Conservation (phyloP, 192 early-diverging fungal species). For the Funneliformis geosporum region DNA sequence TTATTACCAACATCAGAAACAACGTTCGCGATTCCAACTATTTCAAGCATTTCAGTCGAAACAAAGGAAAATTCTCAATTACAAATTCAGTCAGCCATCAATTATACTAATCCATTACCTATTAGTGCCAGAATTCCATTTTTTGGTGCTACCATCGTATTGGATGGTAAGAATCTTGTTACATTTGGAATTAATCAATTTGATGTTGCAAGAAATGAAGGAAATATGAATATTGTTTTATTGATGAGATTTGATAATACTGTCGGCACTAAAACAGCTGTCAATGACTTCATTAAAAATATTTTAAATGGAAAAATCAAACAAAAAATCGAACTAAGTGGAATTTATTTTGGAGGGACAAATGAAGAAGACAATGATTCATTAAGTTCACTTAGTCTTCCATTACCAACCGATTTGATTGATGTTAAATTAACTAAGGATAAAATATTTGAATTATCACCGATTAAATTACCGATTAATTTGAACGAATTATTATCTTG, state of each 20-base stretch:
- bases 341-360: not conserved
- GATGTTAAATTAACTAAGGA: not conserved
- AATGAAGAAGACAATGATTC: not conserved
- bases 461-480: slow-evolving; percentile 3
- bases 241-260: not conserved
- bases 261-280: not conserved
- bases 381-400: not conserved
- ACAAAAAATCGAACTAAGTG: not conserved
- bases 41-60: not conserved
- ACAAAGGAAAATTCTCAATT: not conserved
- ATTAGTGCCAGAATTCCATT: not conserved
- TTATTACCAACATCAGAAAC: not conserved
- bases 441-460: slow-evolving; percentile 5
- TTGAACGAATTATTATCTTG: not conserved
- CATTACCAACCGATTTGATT: not conserved
- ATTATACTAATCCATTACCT: not conserved
- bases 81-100: not conserved
- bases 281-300: not conserved
- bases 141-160: not conserved
- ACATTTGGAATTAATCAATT: not conserved
- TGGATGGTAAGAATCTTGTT: not conserved
- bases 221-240: not conserved
- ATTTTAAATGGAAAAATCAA: not conserved
- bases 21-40: not conserved
- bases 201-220: not conserved